These are phyloP conservation scores for Warburgia ugandensis DNA, from an alignment of 164 flowering plant genomes.

Conservation along the genomic window DNA sequence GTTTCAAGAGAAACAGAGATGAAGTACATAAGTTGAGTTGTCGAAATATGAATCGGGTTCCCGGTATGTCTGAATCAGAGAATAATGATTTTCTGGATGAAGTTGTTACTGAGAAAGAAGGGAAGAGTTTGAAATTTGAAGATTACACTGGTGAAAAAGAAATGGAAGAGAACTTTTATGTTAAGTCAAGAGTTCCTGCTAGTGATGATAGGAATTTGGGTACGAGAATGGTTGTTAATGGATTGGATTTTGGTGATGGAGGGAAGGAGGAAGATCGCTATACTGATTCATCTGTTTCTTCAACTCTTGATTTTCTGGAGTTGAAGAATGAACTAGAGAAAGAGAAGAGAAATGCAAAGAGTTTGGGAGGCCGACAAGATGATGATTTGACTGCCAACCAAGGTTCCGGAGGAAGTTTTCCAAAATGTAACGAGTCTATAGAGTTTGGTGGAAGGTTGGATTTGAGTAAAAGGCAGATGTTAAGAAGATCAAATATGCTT, in stretches of 20 bases:
- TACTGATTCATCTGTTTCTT: conserved; percentile 11
- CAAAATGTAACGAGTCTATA: conserved; percentile 13
- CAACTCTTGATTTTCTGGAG: conserved; percentile 26
- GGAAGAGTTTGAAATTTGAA: conserved; percentile 7
- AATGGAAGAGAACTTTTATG: not conserved
- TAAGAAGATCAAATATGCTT: conserved; percentile 55
- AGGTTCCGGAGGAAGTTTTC: conserved; percentile 6
- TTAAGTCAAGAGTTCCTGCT: not conserved
- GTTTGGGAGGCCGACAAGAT: conserved; percentile 5
- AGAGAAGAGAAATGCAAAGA: conserved; percentile 5
- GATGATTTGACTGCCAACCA: conserved; percentile 16
- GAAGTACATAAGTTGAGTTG: not conserved
- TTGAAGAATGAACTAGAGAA: conserved; percentile 16
- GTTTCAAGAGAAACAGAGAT: not conserved
- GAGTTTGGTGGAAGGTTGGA: conserved; percentile 8
- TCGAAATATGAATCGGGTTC: conserved; percentile 3
- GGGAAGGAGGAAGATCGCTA: conserved; percentile 7
- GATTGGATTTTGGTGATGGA: not conserved
- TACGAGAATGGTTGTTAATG: not conserved
- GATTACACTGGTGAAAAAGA: not conserved
- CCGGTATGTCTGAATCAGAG: conserved; percentile 12
- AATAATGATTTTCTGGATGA: conserved; percentile 19
- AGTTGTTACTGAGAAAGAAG: conserved; percentile 19
- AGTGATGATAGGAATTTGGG: not conserved
- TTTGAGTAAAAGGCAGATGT: conserved; percentile 32